Evolutionary conservation across 257 asterid species (phyloP).

Genomic region (Ilex asprella): DNA sequence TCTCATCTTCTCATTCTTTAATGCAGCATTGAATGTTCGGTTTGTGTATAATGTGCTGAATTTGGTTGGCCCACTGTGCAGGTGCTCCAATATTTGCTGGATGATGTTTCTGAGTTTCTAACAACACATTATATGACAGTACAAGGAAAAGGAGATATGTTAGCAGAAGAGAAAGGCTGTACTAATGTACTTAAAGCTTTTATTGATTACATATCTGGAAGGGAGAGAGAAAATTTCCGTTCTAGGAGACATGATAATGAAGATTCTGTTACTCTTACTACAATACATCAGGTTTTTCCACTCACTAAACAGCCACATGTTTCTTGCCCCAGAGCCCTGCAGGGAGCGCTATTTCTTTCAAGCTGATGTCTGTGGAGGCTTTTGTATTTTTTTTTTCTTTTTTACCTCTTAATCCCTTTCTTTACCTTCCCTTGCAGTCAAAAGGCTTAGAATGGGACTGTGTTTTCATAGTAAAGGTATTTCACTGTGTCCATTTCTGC

Average conservation of each 20-base stretch:
- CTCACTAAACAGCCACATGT: conserved; percentile 10
- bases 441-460: conserved; percentile 99
- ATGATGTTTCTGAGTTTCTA: conserved; percentile 81
- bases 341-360: conserved; percentile 9
- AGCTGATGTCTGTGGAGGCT: not conserved
- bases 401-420: conserved; percentile 7
- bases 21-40: not conserved
- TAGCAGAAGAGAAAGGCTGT: conserved; percentile 56
- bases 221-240: conserved; percentile 79
- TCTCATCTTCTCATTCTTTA: conserved; percentile 1
- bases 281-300: conserved; percentile 87
- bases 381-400: conserved; percentile 7
- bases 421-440: conserved; percentile 47
- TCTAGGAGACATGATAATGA: conserved; percentile 70
- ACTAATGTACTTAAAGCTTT: conserved; percentile 53
- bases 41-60: conserved; percentile 11
- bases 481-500: conserved; percentile 12
- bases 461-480: conserved; percentile 95
- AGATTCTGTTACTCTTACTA: conserved; percentile 89
- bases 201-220: conserved; percentile 68
- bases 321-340: not conserved
- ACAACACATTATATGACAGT: conserved; percentile 35
- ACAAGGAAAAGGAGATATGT: conserved; percentile 25
- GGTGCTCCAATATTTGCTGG: conserved; percentile 89
- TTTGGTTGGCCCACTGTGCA: conserved; percentile 28